A percentile compares a stretch with the other conserved stretches of the same genome.
Evolutionary conservation across 805 yeast species (phyloP).

Genomic region (Metschnikowia hibisci): DNA sequence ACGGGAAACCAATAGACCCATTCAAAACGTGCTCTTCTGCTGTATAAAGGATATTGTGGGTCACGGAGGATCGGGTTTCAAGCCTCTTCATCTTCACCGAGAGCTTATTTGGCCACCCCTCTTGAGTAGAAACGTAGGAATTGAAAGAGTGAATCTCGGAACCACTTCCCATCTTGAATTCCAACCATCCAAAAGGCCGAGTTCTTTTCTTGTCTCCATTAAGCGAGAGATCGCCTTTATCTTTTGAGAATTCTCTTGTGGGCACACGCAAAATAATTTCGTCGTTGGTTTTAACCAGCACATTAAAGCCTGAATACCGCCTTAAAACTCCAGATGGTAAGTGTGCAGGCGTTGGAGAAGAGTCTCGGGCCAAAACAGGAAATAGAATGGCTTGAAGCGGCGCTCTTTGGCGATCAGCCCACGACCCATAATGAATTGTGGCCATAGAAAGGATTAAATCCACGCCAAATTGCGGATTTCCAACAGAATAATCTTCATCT

Average conservation of each 20-base stretch:
- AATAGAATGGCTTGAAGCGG: slow-evolving; percentile 61
- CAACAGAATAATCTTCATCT: background rate
- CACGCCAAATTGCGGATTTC: slow-evolving; percentile 45
- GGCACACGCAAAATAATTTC: slow-evolving; percentile 74
- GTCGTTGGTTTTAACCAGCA: slow-evolving; percentile 57
- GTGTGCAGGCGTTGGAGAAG: slow-evolving; percentile 25
- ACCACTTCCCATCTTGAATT: slow-evolving; percentile 54
- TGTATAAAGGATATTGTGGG: slow-evolving; percentile 73
- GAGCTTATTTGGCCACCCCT: slow-evolving; percentile 52
- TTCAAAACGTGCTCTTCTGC: slow-evolving; percentile 55
- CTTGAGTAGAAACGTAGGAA: slow-evolving; percentile 53
- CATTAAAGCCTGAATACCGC: slow-evolving; percentile 50
- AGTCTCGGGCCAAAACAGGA: slow-evolving; percentile 63
- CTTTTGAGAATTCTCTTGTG: slow-evolving; percentile 79
- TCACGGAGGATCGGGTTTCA: slow-evolving; percentile 77
- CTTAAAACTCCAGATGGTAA: slow-evolving; percentile 49
- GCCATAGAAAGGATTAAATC: slow-evolving; percentile 57
- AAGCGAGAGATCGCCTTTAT: slow-evolving; percentile 29
- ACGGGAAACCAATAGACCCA: slow-evolving; percentile 64
- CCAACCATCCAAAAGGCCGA: slow-evolving; percentile 87
- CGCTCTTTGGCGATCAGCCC: slow-evolving; percentile 85
- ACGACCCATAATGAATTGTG: slow-evolving; percentile 84
- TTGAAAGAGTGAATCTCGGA: slow-evolving; percentile 46
- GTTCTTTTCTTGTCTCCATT: slow-evolving; percentile 10
- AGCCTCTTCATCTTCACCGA: slow-evolving; percentile 46